Base-by-base conservation (phyloP, 129 eudicot species). In the Centrapalus pauciflorus region DNA sequence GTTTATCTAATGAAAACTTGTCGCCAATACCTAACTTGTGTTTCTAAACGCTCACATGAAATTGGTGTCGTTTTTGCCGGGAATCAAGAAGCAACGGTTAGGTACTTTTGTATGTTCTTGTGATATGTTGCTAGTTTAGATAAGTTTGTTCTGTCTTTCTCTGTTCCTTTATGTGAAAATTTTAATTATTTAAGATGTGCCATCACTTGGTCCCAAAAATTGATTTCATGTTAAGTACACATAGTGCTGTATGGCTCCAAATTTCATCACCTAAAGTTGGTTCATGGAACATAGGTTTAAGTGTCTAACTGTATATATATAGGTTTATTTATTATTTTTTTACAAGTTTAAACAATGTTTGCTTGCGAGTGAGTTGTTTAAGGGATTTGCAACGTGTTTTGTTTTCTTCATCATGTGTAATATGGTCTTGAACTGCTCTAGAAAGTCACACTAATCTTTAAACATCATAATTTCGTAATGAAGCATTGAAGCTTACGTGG, bases 401-500 rank as follows among this genome's bases (percentile, higher is more conserved):
- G 4, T 3, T 23, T 7, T 51, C 30, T 4, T 51, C 30, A 51
- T 9, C 26, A 51, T 66, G 4, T 29, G 25, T 8, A 13, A 28
- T 4, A 3, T 57, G 4, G 8, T 41, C 7, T 57, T 71, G 6
- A 35, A 4, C 34, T 27, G 43, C 28, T 11, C 24, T 46, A 23
- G 34, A 48, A 24, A 12, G 7, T 61, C 57, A 27, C 33, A 33
- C 54, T 61, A 34, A 24, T 61, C 23, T 9, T n/a, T 34, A 17
- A 60, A 49, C 52, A 27, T 19, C 20, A 8, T 63, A 11, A 6
- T n/a, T n/a, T n/a, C n/a, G n/a, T n/a, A n/a, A n/a, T n/a, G n/a
- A n/a, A n/a, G n/a, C n/a, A n/a, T n/a, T 72, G 43, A 49, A 51
- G 50, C 76, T 24, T 59, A 63, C 64, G 12, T 38, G 35, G 57